Evolutionary conservation across 106 monocot species (phyloP).

Genomic region (Posidonia australis): DNA sequence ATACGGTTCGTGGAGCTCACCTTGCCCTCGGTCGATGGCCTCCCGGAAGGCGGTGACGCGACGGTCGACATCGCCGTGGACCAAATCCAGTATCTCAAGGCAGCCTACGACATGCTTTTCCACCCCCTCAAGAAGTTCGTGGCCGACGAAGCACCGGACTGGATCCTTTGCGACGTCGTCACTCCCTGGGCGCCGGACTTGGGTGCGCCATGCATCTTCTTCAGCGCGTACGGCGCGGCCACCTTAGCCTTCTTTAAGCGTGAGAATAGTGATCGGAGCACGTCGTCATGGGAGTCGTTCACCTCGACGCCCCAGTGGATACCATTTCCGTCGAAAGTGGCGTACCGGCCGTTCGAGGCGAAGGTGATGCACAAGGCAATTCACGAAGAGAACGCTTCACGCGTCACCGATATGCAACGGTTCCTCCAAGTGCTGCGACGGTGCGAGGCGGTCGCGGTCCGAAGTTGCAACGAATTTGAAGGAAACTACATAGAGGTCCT

Average conservation of each 20-base stretch:
- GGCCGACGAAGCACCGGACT: constrained; percentile 5
- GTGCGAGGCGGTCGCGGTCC: constrained; percentile 8
- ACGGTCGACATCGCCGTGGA: constrained; percentile 14
- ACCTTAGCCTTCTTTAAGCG: constrained; percentile 2
- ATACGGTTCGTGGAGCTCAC: constrained; percentile 7
- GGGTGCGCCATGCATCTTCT: background rate
- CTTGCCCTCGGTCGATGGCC: background rate
- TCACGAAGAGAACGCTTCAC: background rate
- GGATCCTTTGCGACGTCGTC: constrained; percentile 23
- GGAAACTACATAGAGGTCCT: constrained; percentile 4
- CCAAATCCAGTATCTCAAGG: background rate
- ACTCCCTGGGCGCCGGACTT: constrained; percentile 7
- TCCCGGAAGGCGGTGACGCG: constrained; percentile 14
- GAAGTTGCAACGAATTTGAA: constrained; percentile 26
- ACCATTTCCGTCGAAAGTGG: constrained; percentile 6
- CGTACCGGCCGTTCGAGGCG: constrained; percentile 10
- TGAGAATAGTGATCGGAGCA: no score
- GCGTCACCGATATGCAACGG: constrained; percentile 10
- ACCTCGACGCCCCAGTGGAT: constrained; percentile 9
- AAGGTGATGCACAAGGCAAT: background rate
- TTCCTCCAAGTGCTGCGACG: background rate
- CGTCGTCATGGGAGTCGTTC: background rate
- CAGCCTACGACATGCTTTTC: constrained; percentile 10
- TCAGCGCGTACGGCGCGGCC: constrained; percentile 12
- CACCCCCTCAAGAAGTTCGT: no score